These are phyloP conservation scores for Trichophyton equinum DNA, from an alignment of 2,329 filamentous ascomycete species.

Conservation along the genomic window DNA sequence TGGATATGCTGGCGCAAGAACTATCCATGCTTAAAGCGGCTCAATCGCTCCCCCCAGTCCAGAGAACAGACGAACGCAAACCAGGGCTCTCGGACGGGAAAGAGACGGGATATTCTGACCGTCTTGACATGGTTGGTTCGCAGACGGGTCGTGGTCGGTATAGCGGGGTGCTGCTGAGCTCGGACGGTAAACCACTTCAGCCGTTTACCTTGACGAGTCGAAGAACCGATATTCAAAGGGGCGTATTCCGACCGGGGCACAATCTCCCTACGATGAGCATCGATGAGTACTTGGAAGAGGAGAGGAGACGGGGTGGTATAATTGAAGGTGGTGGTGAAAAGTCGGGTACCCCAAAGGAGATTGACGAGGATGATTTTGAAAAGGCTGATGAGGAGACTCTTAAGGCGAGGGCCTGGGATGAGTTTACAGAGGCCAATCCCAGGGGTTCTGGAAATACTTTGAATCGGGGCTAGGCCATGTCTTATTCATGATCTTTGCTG, in stretches of 20 bases:
- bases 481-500: not conserved
- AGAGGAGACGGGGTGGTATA: conserved; percentile 69
- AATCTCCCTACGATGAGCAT: conserved; percentile 96
- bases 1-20: conserved; percentile 82
- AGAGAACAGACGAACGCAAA: conserved; percentile 35
- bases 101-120: conserved; percentile 53
- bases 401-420: conserved; percentile 92
- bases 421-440: conserved; percentile 80
- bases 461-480: conserved; percentile 31
- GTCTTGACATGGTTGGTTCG: conserved; percentile 55
- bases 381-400: conserved; percentile 79
- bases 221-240: conserved; percentile 60
- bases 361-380: conserved; percentile 84
- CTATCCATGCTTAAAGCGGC: conserved; percentile 67
- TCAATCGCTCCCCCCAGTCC: conserved; percentile 33
- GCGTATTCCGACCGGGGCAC: conserved; percentile 82
- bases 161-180: conserved; percentile 61
- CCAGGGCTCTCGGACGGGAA: conserved; percentile 24
- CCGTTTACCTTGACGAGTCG: conserved; percentile 78
- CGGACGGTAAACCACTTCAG: conserved; percentile 70
- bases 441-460: conserved; percentile 45
- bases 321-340: conserved; percentile 80
- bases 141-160: conserved; percentile 33
- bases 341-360: conserved; percentile 53
- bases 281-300: conserved; percentile 93